phyloP scores from a whole-genome alignment of 768 basidiomycete species.

The Piloderma croceum region DNA sequence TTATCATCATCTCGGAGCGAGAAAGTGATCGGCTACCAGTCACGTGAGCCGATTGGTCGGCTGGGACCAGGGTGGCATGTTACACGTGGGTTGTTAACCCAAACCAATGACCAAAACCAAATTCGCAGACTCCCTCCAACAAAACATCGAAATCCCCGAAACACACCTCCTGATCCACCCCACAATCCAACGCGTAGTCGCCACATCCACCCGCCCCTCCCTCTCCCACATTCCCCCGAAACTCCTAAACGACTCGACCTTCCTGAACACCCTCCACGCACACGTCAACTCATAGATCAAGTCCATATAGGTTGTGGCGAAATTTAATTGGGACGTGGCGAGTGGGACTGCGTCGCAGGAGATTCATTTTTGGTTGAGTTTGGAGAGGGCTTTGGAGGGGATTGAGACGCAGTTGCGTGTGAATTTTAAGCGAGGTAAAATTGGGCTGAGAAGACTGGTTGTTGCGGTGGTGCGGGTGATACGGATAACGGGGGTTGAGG shows the following conservation, averaged over 20 bases:
- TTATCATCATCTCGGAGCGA: too few species aligned
- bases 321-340: constrained; percentile 87
- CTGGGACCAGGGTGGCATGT: constrained; percentile 1
- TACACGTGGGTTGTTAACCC: too few species aligned
- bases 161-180: constrained; percentile 91
- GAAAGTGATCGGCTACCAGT: too few species aligned
- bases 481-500: too few species aligned
- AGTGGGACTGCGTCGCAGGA: constrained; percentile 97
- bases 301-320: constrained; percentile 93
- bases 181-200: constrained; percentile 80
- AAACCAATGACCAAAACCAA: constrained; percentile 99
- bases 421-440: too few species aligned
- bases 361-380: constrained; percentile 97
- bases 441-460: too few species aligned
- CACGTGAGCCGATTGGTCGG: too few species aligned
- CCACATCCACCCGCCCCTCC: constrained; percentile 62
- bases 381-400: constrained; percentile 88
- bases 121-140: constrained; percentile 97
- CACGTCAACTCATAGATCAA: constrained; percentile 99
- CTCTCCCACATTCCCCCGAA: constrained; percentile 76
- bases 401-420: constrained; percentile 94
- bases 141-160: constrained; percentile 98
- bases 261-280: constrained; percentile 87
- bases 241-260: constrained; percentile 78
- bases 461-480: too few species aligned